A percentile compares a stretch with the other conserved stretches of the same genome.
Evolutionary conservation across 495 filamentous ascomycete species (phyloP).

Genomic region (Penicillium paxilli): DNA sequence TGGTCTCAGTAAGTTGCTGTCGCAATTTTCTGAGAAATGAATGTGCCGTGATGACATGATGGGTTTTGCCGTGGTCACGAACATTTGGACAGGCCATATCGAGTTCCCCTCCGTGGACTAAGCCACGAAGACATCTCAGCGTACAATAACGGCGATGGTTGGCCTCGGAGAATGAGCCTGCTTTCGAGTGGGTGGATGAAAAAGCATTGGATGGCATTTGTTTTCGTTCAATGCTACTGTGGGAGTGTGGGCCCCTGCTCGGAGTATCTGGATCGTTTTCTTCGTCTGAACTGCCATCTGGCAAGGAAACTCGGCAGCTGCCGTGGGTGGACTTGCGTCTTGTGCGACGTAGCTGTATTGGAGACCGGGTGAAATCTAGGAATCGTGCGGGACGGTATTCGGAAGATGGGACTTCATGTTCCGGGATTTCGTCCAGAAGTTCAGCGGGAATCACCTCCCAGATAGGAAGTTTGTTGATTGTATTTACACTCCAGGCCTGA

Average conservation of each 20-base stretch:
- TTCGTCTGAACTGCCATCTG: neutral
- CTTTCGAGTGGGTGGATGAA: neutral
- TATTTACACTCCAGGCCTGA: conserved; percentile 9
- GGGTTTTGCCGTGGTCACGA: conserved; percentile 21
- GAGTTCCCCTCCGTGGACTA: conserved; percentile 29
- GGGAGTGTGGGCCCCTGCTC: conserved; percentile 1
- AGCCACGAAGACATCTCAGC: conserved; percentile 37
- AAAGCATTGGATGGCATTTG: neutral
- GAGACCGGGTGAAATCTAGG: conserved; percentile 11
- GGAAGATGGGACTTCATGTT: conserved; percentile 18
- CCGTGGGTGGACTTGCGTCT: neutral
- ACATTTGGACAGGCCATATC: conserved; percentile 42
- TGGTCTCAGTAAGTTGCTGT: conserved; percentile 8
- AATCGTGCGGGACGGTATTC: conserved; percentile 9
- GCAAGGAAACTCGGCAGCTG: neutral
- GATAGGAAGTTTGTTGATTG: conserved; percentile 17
- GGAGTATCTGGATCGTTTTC: conserved; percentile 8
- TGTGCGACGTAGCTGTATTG: conserved; percentile 14
- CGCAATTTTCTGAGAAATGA: conserved; percentile 3
- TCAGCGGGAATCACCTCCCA: conserved; percentile 37
- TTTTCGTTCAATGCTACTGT: neutral
- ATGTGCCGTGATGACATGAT: conserved; percentile 2
- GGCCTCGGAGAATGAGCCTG: neutral
- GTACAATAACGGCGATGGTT: conserved; percentile 33
- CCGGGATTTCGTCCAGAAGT: conserved; percentile 27